These are phyloP conservation scores for Pseudopediastrum boryanum DNA, from an alignment of 139 green algal species.

Conservation along the genomic window DNA sequence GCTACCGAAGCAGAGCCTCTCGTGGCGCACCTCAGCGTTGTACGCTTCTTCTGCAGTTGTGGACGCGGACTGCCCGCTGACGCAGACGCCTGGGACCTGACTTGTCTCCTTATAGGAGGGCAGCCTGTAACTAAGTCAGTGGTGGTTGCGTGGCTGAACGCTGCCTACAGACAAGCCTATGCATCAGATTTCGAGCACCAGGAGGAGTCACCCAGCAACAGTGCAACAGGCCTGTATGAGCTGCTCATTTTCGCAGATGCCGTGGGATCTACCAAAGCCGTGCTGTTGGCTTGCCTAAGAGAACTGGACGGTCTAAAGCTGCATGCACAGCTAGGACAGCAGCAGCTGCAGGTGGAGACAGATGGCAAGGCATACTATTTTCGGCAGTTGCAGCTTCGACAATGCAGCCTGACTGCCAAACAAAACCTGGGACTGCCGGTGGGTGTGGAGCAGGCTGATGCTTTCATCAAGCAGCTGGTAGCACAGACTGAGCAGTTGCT, in stretches of 20 bases:
- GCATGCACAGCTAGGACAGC: not conserved
- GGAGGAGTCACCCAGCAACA: not conserved
- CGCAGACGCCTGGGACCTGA: constrained; percentile 9
- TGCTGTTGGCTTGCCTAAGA: not conserved
- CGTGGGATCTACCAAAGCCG: not conserved
- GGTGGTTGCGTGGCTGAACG: not conserved
- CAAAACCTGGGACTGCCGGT: too few species aligned
- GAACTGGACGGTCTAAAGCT: not conserved
- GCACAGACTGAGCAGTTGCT: constrained; percentile 16
- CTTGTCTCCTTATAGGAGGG: not conserved
- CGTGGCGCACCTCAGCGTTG: too few species aligned
- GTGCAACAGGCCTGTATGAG: not conserved
- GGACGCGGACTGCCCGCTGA: too few species aligned
- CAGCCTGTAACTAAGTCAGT: not conserved
- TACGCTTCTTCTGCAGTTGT: too few species aligned
- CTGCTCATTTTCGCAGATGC: constrained; percentile 13
- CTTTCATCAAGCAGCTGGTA: not conserved
- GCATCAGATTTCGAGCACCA: not conserved
- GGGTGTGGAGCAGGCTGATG: not conserved
- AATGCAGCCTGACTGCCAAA: too few species aligned
- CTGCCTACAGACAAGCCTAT: not conserved
- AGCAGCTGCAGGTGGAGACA: not conserved
- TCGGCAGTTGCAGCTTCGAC: not conserved
- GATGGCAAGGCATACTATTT: not conserved
- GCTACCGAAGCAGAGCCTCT: too few species aligned